Evolutionary conservation across 495 filamentous ascomycete species (phyloP).

Genomic region (Mytilinidion resinicola): DNA sequence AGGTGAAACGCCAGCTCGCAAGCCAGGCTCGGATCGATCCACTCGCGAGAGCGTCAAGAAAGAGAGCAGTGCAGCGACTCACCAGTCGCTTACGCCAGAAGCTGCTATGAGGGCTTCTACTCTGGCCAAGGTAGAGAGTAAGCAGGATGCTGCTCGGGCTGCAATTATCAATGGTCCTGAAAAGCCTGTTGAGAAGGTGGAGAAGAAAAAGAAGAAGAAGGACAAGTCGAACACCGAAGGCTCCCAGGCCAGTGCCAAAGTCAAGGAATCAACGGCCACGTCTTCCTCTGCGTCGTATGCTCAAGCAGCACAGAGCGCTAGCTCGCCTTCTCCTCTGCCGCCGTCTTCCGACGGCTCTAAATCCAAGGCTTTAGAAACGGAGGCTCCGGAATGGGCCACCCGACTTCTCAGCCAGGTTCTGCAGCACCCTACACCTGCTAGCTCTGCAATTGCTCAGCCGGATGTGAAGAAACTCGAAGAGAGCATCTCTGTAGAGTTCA

Average conservation of each 20-base stretch:
- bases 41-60: slow-evolving; percentile 37
- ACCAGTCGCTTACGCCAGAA: slow-evolving; percentile 37
- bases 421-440: slow-evolving; percentile 9
- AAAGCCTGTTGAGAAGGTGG: slow-evolving; percentile 34
- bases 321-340: slow-evolving; percentile 6
- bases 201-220: slow-evolving; percentile 47
- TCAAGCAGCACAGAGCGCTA: slow-evolving; percentile 20
- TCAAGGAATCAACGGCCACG: slow-evolving; percentile 2
- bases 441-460: slow-evolving; percentile 26
- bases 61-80: slow-evolving; percentile 35
- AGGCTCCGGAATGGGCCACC: slow-evolving; percentile 22
- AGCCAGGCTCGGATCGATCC: slow-evolving; percentile 15
- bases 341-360: not conserved
- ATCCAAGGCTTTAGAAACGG: not conserved
- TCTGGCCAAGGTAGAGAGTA: slow-evolving; percentile 35
- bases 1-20: slow-evolving; percentile 33
- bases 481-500: slow-evolving; percentile 50
- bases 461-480: slow-evolving; percentile 52
- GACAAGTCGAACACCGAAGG: slow-evolving; percentile 8
- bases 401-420: slow-evolving; percentile 14
- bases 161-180: slow-evolving; percentile 37
- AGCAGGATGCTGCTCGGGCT: slow-evolving; percentile 36
- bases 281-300: slow-evolving; percentile 20
- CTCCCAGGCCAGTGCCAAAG: slow-evolving; percentile 30
- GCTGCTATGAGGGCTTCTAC: slow-evolving; percentile 29